Evolutionary conservation across 73 alveolate species (phyloP), one percentile per base, ranked within the genome.

Genomic region (Breviolum minutum): DNA sequence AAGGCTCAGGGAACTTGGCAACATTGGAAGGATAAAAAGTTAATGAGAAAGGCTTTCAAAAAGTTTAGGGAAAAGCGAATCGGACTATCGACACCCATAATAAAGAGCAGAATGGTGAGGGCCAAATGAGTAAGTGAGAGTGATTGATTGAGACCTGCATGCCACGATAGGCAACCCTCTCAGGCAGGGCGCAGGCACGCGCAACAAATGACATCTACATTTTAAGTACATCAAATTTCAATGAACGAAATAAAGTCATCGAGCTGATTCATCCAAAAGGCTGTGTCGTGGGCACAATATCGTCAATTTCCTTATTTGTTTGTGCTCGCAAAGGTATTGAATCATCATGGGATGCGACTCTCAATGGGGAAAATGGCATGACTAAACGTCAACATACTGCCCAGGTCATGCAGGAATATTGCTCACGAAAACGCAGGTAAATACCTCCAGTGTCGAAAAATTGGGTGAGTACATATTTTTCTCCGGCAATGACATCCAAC

Each of bases 401-500:
- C 14, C 9, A 27, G 6, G 62, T 63, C 14, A 64, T 87, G 95
- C 27, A 26, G 27, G 2, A 10, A n/a, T 87, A n/a, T 17, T 87
- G 66, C 48, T 87, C 0, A 63, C 82, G 11, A 82, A 87, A 32
- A 87, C 95, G 0, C 83, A 87, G 68, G 95, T 87, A 0, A 87
- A 87, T 27, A 12, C 40, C n/a, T 24, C 66, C 27, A n/a, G 69
- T 24, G 7, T 5, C 19, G 95, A 87, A 69, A n/a, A 27, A 8
- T 82, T 64, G 17, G 83, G 48, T 27, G 95, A 27, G n/a, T 87
- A 9, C 69, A 19, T 64, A 1, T 87, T 87, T 70, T 64, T 63
- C 70, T 63, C 64, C 66, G 64, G 95, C 27, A 86, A 81, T 63
- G 95, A 86, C 64, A 30, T 63, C 81, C 81, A 19, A 64, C 95